Evolutionary conservation across 2,329 filamentous ascomycete genomes (phyloP), one percentile per base, ranked within the genome.

Genomic region (Calonectria leucothoes): DNA sequence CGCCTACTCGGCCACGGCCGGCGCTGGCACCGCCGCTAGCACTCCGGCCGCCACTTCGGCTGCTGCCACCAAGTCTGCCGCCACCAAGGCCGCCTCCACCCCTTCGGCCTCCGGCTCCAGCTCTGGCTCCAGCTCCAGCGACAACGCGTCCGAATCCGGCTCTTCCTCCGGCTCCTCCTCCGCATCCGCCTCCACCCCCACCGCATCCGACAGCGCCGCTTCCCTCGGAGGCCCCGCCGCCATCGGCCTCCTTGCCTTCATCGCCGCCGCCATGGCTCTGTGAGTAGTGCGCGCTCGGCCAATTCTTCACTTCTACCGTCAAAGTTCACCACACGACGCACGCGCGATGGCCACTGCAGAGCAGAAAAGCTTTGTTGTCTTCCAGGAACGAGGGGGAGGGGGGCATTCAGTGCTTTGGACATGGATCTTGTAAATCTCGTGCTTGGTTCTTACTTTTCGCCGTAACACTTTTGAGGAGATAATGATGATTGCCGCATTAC

Each of bases 261-360:
- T 83, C 45, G 83, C 81, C 35, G 82, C 80, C 35, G 79, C 76
- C 39, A 37, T 83, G 69, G 83, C 82, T 75, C 77, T 85, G 78
- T 85, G 83, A 81, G 67, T 70, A 81, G 67, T 70, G 23, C 23
- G 33, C 57, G 49, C 63, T 31, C 17, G 31, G 20, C 55, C 17
- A 14, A 8, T 59, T 15, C 31, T 59, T 59, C 29, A 25, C 31
- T 59, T 59, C 55, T 37, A 59, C 33, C 33, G 33, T 20, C 27
- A 14, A 20, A 7, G 15, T 25, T 17, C 12, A 7, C 25, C 14
- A 15, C 49, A 4, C 14, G 11, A 27, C 7, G 10, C 49, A 15
- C 14, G 25, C 49, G 10, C n/a, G n/a, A 20, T 23, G 17, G 25
- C 25, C 25, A 15, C 20, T 6, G 6, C 25, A 15, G 23, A 5